Base-by-base conservation (phyloP, 768 basidiomycete species). In the Botryobasidium botryosum region DNA sequence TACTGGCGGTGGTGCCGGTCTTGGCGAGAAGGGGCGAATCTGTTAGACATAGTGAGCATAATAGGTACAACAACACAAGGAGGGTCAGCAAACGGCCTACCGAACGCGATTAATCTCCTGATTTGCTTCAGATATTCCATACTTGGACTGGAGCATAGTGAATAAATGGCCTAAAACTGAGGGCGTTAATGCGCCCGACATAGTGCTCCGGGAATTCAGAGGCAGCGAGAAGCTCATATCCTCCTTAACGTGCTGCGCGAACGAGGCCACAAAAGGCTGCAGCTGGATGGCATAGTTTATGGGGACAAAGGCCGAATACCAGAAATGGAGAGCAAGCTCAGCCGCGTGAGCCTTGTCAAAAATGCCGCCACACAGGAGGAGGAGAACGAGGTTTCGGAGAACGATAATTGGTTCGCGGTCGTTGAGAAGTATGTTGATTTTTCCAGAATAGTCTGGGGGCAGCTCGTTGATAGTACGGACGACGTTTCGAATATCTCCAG, bases 401-500 rank as follows among this genome's bases (percentile, higher is more conserved):
- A 59, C 57, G n/a, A 62, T 45, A 13, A 24, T 23, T 1, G 58
- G 52, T 13, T 55, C 49, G n/a, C 44, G 13, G 41, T 71, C 70
- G 49, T 71, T 71, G 41, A 71, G 40, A 1, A 68, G 3, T 23
- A 71, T 57, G 6, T 51, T 62, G 13, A 68, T 43, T 10, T 57
- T 47, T 3, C 70, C 70, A 1, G 57, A 54, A 47, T 65, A 70
- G 35, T 68, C 53, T 8, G 49, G 17, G 4, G 69, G 67, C 20
- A 71, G 61, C 8, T 49, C 48, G 47, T 70, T 71, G 42, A 71
- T 51, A 2, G 66, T 70, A 23, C 52, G 52, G 5, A 71, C 40
- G 15, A 70, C 47, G 43, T 69, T 61, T 27, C 70, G 62, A 38
- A 71, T 57, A 52, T 71, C 70, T 4, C 70, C 70, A 5, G 70